Base-by-base conservation (phyloP, 2,329 filamentous ascomycete genomes). In the Cylindrodendrum hubeiense region DNA sequence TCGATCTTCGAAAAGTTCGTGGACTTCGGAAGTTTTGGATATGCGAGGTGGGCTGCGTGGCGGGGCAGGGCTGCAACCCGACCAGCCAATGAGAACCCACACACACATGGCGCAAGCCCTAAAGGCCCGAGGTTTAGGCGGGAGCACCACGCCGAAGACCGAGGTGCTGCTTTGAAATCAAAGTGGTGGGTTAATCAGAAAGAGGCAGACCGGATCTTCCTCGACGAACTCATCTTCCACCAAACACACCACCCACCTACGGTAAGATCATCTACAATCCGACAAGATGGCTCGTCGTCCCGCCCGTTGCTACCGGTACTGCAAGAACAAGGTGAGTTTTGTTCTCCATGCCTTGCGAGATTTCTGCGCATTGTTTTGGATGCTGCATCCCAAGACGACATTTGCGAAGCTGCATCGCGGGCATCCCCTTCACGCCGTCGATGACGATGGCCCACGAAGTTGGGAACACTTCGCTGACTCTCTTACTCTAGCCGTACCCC, bases 231-330 rank as follows among this genome's bases (percentile, higher is more conserved):
- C 70, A 73, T 74, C 71, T 75, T 76, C 73, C 72, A 70, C 75
- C 75, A 73, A 77, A 76, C 78, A 78, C 76, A 79, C 71, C 78
- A 81, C 72, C 76, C 74, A 76, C 69, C 71, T 60, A 70, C 67
- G 75, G 79, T 78, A 72, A 78, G 77, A 75, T 78, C 74, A 75
- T 69, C 75, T 76, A 80, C 86, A 89, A 85, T 87, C 88, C 86
- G 89, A 91, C 91, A 95, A 91, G 89, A 99, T 99, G 96, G 96
- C 96, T 83, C 94, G 96, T 87, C 94, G 96, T 93, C 96, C 96
- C 83, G 96, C 96, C 82, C 93, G 96, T 89, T 99, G 96, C 89
- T 99, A 97, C 91, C 92, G 96, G 83, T 99, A 99, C 93, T 99
- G 96, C 95, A 99, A 99, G 94, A 99, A 98, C 92, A 98, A 98